Conservation (phyloP, 805 yeast genomes). For the Saturnispora bothae region DNA sequence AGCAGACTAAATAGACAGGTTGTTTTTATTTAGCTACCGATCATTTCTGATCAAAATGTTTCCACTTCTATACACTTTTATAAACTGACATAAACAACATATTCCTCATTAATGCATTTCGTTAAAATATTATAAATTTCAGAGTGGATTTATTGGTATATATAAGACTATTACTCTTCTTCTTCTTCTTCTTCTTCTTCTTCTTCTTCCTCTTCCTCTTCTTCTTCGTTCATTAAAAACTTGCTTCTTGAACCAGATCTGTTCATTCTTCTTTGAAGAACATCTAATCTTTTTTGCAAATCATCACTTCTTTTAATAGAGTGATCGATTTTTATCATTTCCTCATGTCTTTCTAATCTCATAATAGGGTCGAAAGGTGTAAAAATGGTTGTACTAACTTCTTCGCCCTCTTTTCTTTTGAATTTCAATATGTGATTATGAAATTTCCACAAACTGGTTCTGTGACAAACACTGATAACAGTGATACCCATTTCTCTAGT, state of each 20-base stretch:
- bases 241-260: slow-evolving; percentile 10
- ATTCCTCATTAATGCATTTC: too few relatives aligned
- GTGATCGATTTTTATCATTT: slow-evolving; percentile 59
- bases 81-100: too few relatives aligned
- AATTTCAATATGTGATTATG: slow-evolving; percentile 76
- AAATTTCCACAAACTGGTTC: slow-evolving; percentile 88
- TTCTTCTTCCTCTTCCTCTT: slow-evolving; percentile 12
- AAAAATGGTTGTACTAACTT: slow-evolving; percentile 23
- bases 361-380: slow-evolving; percentile 60
- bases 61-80: neutral
- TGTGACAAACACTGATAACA: slow-evolving; percentile 80
- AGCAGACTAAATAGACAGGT: slow-evolving; percentile 32
- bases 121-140: too few relatives aligned
- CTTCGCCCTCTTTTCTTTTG: slow-evolving; percentile 11
- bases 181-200: slow-evolving; percentile 8
- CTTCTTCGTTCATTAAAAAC: slow-evolving; percentile 20
- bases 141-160: too few relatives aligned
- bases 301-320: slow-evolving; percentile 59
- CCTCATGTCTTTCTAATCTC: slow-evolving; percentile 69
- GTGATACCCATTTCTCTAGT: slow-evolving; percentile 64
- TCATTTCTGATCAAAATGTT: neutral
- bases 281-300: slow-evolving; percentile 54
- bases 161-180: neutral
- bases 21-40: slow-evolving; percentile 28
- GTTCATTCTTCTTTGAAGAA: slow-evolving; percentile 32